Conservation (phyloP, 495 filamentous ascomycete species). For the Entonaema liquescens region DNA sequence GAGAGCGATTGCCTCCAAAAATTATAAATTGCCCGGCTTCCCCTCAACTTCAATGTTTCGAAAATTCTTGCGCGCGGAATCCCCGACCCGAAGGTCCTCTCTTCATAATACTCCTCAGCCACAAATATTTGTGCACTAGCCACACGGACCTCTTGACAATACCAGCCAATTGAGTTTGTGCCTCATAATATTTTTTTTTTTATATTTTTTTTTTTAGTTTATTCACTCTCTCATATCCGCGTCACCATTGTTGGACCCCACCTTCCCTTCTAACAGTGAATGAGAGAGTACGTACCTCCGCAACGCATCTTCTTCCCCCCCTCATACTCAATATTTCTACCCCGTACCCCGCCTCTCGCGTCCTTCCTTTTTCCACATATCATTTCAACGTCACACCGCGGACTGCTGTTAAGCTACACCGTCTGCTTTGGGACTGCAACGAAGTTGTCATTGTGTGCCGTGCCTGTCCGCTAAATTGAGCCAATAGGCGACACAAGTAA, state of each 20-base stretch:
- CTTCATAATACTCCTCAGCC: conserved; percentile 49
- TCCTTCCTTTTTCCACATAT: conserved; percentile 27
- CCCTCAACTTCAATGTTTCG: conserved; percentile 56
- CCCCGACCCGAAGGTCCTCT: conserved; percentile 59
- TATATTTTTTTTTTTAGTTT: conserved; percentile 13
- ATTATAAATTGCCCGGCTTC: conserved; percentile 60
- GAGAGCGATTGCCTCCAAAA: conserved; percentile 44
- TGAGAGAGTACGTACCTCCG: conserved; percentile 41
- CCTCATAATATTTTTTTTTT: conserved; percentile 25
- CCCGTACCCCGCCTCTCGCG: background rate
- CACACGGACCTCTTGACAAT: conserved; percentile 48
- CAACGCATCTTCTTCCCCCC: too few relatives aligned
- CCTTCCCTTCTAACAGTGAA: conserved; percentile 26
- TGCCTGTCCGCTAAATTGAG: conserved; percentile 30
- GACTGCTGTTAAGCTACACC: conserved; percentile 15
- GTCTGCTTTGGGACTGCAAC: background rate
- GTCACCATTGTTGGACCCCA: conserved; percentile 34
- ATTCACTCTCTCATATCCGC: conserved; percentile 24
- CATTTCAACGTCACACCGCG: conserved; percentile 15
- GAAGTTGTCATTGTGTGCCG: conserved; percentile 15
- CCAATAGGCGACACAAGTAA: conserved; percentile 33
- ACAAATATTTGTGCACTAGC: conserved; percentile 45
- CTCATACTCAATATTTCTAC: conserved; percentile 2
- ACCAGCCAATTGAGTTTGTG: conserved; percentile 49
- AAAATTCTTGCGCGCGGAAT: conserved; percentile 56